phyloP scores from a whole-genome alignment of 1,284 basidiomycete genomes.

The Earliella scabrosa region DNA sequence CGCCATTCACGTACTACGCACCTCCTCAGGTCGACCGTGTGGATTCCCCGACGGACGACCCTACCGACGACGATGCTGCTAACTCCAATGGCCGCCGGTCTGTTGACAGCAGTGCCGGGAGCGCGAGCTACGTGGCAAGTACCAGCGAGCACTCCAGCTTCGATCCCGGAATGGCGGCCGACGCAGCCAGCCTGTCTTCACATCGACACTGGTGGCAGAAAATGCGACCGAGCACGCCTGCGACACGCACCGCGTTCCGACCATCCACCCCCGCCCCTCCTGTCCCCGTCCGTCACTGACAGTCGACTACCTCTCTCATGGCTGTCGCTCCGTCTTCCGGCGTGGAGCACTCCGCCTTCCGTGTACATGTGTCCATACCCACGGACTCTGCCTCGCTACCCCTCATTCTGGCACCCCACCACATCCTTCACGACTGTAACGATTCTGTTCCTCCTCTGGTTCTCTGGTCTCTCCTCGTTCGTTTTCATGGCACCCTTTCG shows the following conservation, averaged over 20 bases:
- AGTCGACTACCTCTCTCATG: neutral
- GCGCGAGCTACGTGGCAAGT: slow-evolving; percentile 21
- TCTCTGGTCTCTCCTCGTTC: neutral
- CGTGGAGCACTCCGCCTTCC: neutral
- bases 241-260: slow-evolving; percentile 13
- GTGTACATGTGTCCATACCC: slow-evolving; percentile 5
- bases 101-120: slow-evolving; percentile 30
- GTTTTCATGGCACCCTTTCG: neutral
- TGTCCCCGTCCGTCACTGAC: slow-evolving; percentile 16
- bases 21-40: slow-evolving; percentile 17
- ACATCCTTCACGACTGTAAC: slow-evolving; percentile 18
- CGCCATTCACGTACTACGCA: slow-evolving; percentile 63
- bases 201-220: slow-evolving; percentile 35
- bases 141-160: slow-evolving; percentile 20
- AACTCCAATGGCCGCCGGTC: slow-evolving; percentile 23
- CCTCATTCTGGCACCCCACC: neutral
- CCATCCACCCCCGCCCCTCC: slow-evolving; percentile 24
- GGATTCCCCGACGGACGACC: neutral
- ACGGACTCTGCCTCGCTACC: neutral
- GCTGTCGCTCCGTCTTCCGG: neutral
- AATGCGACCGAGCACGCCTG: slow-evolving; percentile 26
- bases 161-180: slow-evolving; percentile 10
- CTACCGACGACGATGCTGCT: slow-evolving; percentile 11
- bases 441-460: neutral
- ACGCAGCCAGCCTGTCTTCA: slow-evolving; percentile 14